Evolutionary conservation across 352 stramenopile species (phyloP).

Genomic region (Phytophthora vignae): DNA sequence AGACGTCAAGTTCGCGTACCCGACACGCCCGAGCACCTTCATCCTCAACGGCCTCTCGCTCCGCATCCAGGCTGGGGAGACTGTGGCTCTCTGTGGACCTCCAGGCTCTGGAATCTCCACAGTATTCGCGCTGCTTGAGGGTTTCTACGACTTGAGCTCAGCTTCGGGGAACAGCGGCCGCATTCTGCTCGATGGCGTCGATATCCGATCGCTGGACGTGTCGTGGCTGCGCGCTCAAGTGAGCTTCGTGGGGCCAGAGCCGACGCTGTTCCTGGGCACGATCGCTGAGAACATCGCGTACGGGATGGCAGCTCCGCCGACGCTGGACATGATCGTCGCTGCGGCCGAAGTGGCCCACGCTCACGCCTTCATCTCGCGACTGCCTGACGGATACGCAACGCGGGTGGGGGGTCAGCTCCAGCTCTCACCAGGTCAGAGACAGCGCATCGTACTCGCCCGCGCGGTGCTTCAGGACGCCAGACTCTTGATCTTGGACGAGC

Average conservation of each 20-base stretch:
- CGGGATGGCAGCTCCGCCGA: conserved; percentile 52
- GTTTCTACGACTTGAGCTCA: conserved; percentile 70
- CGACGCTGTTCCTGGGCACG: conserved; percentile 66
- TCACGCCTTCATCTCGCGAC: conserved; percentile 91
- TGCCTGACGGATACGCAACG: conserved; percentile 93
- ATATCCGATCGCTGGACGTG: conserved; percentile 79
- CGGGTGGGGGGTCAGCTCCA: conserved; percentile 92
- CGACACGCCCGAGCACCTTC: conserved; percentile 27
- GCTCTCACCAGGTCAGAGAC: conserved; percentile 65
- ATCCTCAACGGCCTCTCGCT: conserved; percentile 34
- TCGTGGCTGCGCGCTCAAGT: conserved; percentile 66
- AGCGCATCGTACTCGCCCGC: conserved; percentile 93
- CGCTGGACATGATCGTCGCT: conserved; percentile 76
- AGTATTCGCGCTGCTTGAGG: conserved; percentile 63
- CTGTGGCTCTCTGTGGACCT: conserved; percentile 41
- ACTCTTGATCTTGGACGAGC: conserved; percentile 93
- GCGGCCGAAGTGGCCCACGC: conserved; percentile 94
- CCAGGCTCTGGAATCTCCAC: conserved; percentile 60
- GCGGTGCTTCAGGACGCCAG: conserved; percentile 90
- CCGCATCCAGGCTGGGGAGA: conserved; percentile 40
- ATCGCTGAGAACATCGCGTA: conserved; percentile 78
- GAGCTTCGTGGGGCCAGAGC: conserved; percentile 61
- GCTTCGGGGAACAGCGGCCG: conserved; percentile 27
- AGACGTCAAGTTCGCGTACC: conserved; percentile 55
- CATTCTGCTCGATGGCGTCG: conserved; percentile 82